These are phyloP conservation scores for Pharnaceum exiguum DNA, from an alignment of 148 eudicot genomes.

Conservation along the genomic window DNA sequence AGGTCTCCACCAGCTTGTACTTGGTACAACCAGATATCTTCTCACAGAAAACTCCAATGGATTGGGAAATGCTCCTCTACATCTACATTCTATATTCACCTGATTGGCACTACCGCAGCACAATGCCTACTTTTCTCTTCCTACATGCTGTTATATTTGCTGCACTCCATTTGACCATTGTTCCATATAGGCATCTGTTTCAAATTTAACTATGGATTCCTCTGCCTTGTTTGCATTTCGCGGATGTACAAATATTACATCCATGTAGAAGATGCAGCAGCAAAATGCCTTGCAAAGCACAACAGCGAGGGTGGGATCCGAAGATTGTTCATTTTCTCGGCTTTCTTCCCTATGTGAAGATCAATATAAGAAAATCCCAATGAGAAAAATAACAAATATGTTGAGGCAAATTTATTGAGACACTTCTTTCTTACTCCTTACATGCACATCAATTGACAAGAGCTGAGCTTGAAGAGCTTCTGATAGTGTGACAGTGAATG, in stretches of 20 bases:
- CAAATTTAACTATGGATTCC: constrained; percentile 51
- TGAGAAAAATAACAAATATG: constrained; percentile 15
- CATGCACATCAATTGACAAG: not conserved
- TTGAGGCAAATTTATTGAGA: not conserved
- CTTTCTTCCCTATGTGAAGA: constrained; percentile 72
- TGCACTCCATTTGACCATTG: constrained; percentile 42
- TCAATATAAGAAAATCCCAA: constrained; percentile 51
- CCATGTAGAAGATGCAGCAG: constrained; percentile 38
- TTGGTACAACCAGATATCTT: too few relatives aligned
- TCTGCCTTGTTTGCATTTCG: constrained; percentile 74
- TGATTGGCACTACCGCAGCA: constrained; percentile 80
- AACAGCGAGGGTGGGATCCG: constrained; percentile 62
- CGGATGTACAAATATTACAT: constrained; percentile 82
- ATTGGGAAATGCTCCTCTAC: constrained; percentile 84
- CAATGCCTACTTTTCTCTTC: constrained; percentile 75
- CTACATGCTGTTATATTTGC: constrained; percentile 60
- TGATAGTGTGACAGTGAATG: too few relatives aligned
- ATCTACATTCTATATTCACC: constrained; percentile 81
- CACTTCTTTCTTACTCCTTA: not conserved
- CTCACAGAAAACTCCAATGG: constrained; percentile 89
- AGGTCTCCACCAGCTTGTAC: too few relatives aligned
- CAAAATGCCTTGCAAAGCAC: constrained; percentile 71
- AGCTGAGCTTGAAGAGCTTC: too few relatives aligned
- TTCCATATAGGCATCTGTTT: constrained; percentile 47
- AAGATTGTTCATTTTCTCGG: constrained; percentile 46